phyloP scores from a whole-genome alignment of 1,284 basidiomycete species.

The Moesziomyces parantarcticus region DNA sequence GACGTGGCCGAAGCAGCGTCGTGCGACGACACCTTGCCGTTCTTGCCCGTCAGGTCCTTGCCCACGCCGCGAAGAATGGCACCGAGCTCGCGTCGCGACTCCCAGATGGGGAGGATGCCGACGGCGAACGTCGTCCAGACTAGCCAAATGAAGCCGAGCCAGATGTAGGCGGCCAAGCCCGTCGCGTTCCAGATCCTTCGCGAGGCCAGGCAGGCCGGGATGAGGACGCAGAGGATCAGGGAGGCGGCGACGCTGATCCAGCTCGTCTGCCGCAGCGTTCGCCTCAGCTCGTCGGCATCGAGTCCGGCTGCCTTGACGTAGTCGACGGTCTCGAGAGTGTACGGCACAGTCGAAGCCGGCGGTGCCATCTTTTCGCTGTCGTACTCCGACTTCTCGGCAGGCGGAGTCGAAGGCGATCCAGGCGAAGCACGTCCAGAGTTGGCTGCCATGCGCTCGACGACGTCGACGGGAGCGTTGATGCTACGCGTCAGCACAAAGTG shows the following conservation, averaged over 20 bases:
- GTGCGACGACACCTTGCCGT: constrained; percentile 15
- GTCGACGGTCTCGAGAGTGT: constrained; percentile 30
- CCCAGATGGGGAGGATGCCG: constrained; percentile 84
- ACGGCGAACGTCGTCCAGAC: constrained; percentile 76
- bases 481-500: constrained; percentile 59
- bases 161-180: constrained; percentile 62
- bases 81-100: constrained; percentile 77
- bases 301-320: constrained; percentile 52
- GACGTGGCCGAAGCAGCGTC: not conserved
- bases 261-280: constrained; percentile 35
- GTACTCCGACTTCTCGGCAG: constrained; percentile 15
- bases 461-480: constrained; percentile 60
- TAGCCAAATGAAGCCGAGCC: constrained; percentile 80
- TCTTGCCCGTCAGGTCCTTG: constrained; percentile 48
- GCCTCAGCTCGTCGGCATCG: constrained; percentile 47
- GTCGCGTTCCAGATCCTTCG: constrained; percentile 52
- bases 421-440: constrained; percentile 17
- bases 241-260: constrained; percentile 47
- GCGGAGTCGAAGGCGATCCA: constrained; percentile 2
- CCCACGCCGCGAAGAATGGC: constrained; percentile 75
- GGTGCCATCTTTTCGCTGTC: constrained; percentile 33
- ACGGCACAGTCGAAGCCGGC: not conserved
- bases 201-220: constrained; percentile 56
- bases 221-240: constrained; percentile 52
- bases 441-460: constrained; percentile 22